These are phyloP conservation scores for Candida chilensis DNA, from an alignment of 805 yeast genomes.

Conservation along the genomic window DNA sequence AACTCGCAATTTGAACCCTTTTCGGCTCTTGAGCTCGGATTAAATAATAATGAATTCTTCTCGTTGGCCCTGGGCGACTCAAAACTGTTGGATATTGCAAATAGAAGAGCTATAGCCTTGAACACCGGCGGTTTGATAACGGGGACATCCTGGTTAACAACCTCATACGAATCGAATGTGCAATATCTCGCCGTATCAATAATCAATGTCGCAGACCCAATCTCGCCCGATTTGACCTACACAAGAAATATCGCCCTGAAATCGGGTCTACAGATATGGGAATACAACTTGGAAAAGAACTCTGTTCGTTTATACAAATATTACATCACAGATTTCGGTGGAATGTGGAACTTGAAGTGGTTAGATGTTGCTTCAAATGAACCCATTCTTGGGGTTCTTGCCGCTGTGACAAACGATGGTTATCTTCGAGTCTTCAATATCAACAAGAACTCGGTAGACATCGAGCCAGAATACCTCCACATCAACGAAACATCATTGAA, in stretches of 20 bases:
- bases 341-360: slow-evolving; percentile 29
- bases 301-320: slow-evolving; percentile 17
- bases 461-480: slow-evolving; percentile 6
- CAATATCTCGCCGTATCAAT: slow-evolving; percentile 45
- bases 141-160: slow-evolving; percentile 42
- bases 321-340: slow-evolving; percentile 33
- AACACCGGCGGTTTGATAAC: slow-evolving; percentile 46
- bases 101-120: too few relatives aligned
- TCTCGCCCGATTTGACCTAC: slow-evolving; percentile 14
- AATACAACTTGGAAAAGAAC: slow-evolving; percentile 14
- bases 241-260: slow-evolving; percentile 14
- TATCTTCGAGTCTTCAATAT: slow-evolving; percentile 37
- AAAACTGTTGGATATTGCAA: too few relatives aligned
- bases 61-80: too few relatives aligned
- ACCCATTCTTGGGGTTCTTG: slow-evolving; percentile 29
- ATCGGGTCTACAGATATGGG: slow-evolving; percentile 38
- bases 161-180: slow-evolving; percentile 9
- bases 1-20: too few relatives aligned
- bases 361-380: slow-evolving; percentile 20
- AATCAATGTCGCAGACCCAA: slow-evolving; percentile 20
- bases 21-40: too few relatives aligned
- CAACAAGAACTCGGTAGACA: slow-evolving; percentile 3
- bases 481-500: slow-evolving; percentile 12
- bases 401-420: slow-evolving; percentile 52
- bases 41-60: too few relatives aligned